Evolutionary conservation across 345 rosid genomes (phyloP).

Genomic region (Pistacia atlantica): DNA sequence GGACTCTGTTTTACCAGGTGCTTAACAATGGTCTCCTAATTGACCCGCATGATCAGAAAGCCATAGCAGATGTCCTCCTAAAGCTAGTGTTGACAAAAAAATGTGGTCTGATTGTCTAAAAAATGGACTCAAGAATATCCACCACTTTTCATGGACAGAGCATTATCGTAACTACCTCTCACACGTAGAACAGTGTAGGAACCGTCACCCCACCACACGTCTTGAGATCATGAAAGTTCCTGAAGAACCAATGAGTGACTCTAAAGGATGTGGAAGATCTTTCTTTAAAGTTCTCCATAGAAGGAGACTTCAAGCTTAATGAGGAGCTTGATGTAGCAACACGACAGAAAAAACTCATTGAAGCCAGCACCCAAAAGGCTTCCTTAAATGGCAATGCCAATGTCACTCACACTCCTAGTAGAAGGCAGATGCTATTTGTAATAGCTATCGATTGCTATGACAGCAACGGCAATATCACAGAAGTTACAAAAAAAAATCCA

Average conservation of each 20-base stretch:
- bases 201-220: constrained; percentile 69
- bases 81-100: constrained; percentile 64
- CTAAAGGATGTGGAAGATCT: constrained; percentile 77
- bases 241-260: constrained; percentile 88
- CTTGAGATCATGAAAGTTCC: constrained; percentile 66
- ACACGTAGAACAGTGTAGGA: constrained; percentile 77
- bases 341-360: constrained; percentile 71
- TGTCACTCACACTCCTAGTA: constrained; percentile 58
- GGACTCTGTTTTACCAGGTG: constrained; percentile 37
- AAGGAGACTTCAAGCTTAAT: constrained; percentile 68
- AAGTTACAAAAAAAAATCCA: constrained; percentile 38
- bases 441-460: constrained; percentile 67
- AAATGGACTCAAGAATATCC: constrained; percentile 63
- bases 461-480: constrained; percentile 35
- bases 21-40: constrained; percentile 68
- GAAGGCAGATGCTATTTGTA: constrained; percentile 79
- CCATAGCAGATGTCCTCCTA: constrained; percentile 63
- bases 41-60: constrained; percentile 71
- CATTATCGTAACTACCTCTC: constrained; percentile 83
- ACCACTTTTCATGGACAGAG: constrained; percentile 72
- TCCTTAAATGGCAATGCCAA: constrained; percentile 43
- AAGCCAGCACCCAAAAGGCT: constrained; percentile 55
- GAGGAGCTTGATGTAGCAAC: constrained; percentile 69
- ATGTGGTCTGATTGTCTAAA: constrained; percentile 65
- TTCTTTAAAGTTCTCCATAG: constrained; percentile 48